These are phyloP conservation scores for Retiboletus flavoniger DNA, from an alignment of 1,284 basidiomycete genomes.

Conservation along the genomic window DNA sequence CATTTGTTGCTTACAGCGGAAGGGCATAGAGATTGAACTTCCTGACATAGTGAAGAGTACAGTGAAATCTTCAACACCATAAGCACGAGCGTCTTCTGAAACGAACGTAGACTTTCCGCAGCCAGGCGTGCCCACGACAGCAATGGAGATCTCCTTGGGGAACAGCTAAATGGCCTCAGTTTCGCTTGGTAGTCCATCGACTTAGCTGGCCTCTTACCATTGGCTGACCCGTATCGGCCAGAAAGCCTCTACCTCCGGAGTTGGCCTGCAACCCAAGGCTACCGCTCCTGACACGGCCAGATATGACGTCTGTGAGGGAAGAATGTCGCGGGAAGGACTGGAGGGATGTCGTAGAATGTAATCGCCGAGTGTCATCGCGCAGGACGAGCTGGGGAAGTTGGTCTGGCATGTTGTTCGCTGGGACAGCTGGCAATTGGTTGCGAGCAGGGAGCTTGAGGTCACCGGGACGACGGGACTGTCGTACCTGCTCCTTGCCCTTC, in stretches of 20 bases:
- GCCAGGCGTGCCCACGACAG: slow-evolving; percentile 63
- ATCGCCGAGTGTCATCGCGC: slow-evolving; percentile 39
- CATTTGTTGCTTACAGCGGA: slow-evolving; percentile 41
- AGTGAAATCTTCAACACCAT: slow-evolving; percentile 36
- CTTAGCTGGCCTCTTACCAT: slow-evolving; percentile 30
- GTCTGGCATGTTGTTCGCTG: slow-evolving; percentile 11
- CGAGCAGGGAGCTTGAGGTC: slow-evolving; percentile 39
- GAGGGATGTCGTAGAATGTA: slow-evolving; percentile 44
- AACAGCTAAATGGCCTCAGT: slow-evolving; percentile 23
- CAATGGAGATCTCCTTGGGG: slow-evolving; percentile 49
- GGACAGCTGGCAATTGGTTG: slow-evolving; percentile 32
- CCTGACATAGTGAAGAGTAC: slow-evolving; percentile 32
- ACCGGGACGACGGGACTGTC: slow-evolving; percentile 32
- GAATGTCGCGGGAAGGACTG: slow-evolving; percentile 40
- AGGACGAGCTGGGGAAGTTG: slow-evolving; percentile 30
- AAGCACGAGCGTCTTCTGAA: slow-evolving; percentile 61
- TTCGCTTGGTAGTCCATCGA: slow-evolving; percentile 20
- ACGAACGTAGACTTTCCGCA: slow-evolving; percentile 75
- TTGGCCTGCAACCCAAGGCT: slow-evolving; percentile 48
- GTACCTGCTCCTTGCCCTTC: slow-evolving; percentile 33
- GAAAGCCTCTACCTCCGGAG: slow-evolving; percentile 35
- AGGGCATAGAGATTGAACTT: slow-evolving; percentile 35
- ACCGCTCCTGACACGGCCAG: slow-evolving; percentile 54
- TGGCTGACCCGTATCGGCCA: slow-evolving; percentile 40
- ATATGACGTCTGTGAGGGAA: slow-evolving; percentile 25